Evolutionary conservation across 108 stramenopile species (phyloP), one percentile per base, ranked within the genome.

Genomic region (Nitzschia inconspicua): DNA sequence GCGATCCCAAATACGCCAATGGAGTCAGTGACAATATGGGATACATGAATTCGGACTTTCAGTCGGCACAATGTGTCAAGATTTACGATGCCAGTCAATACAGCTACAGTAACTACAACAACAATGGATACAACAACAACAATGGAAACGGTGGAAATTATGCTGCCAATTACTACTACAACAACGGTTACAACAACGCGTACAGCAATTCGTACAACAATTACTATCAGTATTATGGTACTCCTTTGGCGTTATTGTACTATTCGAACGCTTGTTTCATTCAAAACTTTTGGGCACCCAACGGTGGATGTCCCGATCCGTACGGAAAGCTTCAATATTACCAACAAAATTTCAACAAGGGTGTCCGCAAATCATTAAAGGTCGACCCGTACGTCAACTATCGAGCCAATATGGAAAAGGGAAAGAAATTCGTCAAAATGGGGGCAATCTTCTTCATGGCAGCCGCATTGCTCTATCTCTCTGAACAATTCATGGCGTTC

Each of bases 241-340:
- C 62, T 4, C 42, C 70, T 31, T 47, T 69, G 5, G 32, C 46
- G 22, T 14, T 72, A 11, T 44, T 78, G 19, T 30, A 40, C 11
- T 72, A 60, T 24, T 42, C 49, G 39, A 41, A 66, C 42, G 66
- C 77, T 3, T 82, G 81, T 44, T 62, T 62, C 31, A 55, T 62
- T 57, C 58, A 70, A 63, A 64, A 71, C 66, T 57, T 31, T 48
- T 61, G 47, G 65, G 46, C 75, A 40, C 66, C 77, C 42, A 57
- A 71, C 29, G 57, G 72, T 30, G 51, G 53, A 19, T 82, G 81
- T 57, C 81, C 81, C 0, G 81, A 82, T 64, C 81, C 81, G 1
- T 68, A 68, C 57, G 68, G 64, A n/a, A 44, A 44, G 34, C 51
- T 75, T 24, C 47, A 57, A 26, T 31, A 47, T 8, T 82, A 77